phyloP scores from a whole-genome alignment of 805 yeast genomes.

The Groenewaldozyma salmanticensis region DNA sequence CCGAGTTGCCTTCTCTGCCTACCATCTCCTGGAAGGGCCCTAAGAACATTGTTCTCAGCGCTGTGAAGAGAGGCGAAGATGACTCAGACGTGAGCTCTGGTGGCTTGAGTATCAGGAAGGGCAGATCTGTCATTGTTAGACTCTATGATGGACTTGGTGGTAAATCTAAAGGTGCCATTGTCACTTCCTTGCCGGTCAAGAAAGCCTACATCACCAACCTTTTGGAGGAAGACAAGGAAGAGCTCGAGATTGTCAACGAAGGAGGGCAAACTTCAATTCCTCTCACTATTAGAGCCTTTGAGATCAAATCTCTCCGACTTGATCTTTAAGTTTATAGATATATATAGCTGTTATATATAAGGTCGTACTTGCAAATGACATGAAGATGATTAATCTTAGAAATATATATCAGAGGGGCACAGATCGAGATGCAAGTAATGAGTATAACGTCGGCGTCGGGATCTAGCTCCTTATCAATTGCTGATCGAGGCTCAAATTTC shows the following conservation, averaged over 20 bases:
- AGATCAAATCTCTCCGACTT: slow-evolving; percentile 58
- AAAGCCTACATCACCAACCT: slow-evolving; percentile 38
- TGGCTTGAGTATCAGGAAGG: slow-evolving; percentile 32
- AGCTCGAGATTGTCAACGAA: slow-evolving; percentile 1
- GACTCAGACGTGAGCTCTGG: slow-evolving; percentile 38
- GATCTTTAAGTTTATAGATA: slow-evolving; percentile 21
- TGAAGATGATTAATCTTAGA: slow-evolving; percentile 46
- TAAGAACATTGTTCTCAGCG: slow-evolving; percentile 54
- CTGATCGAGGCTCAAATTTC: too few species aligned
- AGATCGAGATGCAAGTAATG: too few species aligned
- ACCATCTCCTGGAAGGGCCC: slow-evolving; percentile 36
- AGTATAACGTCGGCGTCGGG: too few species aligned
- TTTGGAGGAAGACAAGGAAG: slow-evolving; percentile 17
- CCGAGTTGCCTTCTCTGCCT: slow-evolving; percentile 9
- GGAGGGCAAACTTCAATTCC: slow-evolving; percentile 22
- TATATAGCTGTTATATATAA: too few species aligned
- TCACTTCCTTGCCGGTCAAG: slow-evolving; percentile 40
- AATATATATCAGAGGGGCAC: too few species aligned
- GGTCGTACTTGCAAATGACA: slow-evolving; percentile 1
- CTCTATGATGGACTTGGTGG: slow-evolving; percentile 90
- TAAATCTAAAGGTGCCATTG: slow-evolving; percentile 41
- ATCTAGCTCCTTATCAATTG: too few species aligned
- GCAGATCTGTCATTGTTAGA: slow-evolving; percentile 52
- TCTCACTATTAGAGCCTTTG: slow-evolving; percentile 63
- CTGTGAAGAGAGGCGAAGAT: slow-evolving; percentile 80